Base-by-base conservation (phyloP, 352 stramenopile genomes). In the Thraustochytrium striatum region DNA sequence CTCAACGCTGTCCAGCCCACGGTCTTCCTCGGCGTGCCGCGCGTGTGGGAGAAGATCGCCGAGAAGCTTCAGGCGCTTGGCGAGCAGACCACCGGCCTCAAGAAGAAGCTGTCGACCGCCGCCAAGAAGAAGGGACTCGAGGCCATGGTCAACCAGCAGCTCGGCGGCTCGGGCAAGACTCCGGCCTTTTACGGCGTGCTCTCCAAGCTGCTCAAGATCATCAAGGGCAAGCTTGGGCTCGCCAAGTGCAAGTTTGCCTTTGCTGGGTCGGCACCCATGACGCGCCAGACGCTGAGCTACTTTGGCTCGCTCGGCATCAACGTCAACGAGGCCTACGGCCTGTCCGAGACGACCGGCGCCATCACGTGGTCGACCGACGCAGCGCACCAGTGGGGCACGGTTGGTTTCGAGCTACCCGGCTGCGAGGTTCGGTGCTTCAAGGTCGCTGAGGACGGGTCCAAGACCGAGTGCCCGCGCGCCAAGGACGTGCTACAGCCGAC, bases 71-170 rank as follows among this genome's bases (percentile, higher is more conserved):
- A 84, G 30, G 58, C 55, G 16, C 57, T 80, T 32, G 70, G 70
- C 43, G 79, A 33, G 28, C 35, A 83, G 44, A 97, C 90, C 41
- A 96, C 85, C 16, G 91, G 91, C 44, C 82, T 96, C 57, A 97
- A 95, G 85, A 95, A 96, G 86, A 88, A 87, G 57, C 92, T 98
- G 69, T 89, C 90, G 2, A 87, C 83, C 2, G 96, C 90, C 89
- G 94, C 93, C 44, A 97, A 97, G 84, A 86, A 58, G 32, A 85
- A 87, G 53, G 85, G 84, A 9, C 43, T 72, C 33, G 57, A 80
- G 50, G 52, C 81, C 44, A 61, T 87, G n/a, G 72, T 86, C 57
- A 83, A 91, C 55, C 87, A 86, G 28, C 92, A 97, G 85, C 95
- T 89, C 61, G 90, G 90, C 59, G 86, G 92, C 58, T 92, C 89